Percentiles rank a stretch among this genome's conserved stretches.
Evolutionary conservation across 139 green algal genomes (phyloP).

Genomic region (Coelastrella sp.): DNA sequence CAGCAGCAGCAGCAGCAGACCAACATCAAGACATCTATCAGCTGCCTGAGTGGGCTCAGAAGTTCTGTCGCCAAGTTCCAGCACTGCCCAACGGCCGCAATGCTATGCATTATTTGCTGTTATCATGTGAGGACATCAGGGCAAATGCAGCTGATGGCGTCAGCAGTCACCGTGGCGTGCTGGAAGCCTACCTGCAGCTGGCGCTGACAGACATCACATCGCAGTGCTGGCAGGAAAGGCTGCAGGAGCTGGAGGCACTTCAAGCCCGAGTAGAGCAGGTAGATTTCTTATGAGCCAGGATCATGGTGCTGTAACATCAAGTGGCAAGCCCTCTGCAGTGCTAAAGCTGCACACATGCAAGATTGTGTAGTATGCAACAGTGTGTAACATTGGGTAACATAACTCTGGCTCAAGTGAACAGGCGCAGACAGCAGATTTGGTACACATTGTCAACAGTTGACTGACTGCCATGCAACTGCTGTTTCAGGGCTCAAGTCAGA

Average conservation of each 20-base stretch:
- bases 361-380: too few relatives aligned
- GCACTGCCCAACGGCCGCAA: not conserved
- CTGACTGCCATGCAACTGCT: not conserved
- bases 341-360: not conserved
- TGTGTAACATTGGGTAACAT: too few relatives aligned
- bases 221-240: not conserved
- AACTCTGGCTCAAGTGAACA: not conserved
- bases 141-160: not conserved
- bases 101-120: not conserved
- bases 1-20: not conserved
- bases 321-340: not conserved
- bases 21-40: not conserved
- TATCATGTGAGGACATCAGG: not conserved
- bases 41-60: not conserved
- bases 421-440: not conserved
- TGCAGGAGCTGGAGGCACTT: not conserved
- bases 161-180: not conserved
- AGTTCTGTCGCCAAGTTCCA: not conserved
- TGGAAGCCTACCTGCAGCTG: slow-evolving; percentile 27
- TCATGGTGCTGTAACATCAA: not conserved
- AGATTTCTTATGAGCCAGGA: too few relatives aligned
- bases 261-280: not conserved
- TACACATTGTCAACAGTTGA: too few relatives aligned
- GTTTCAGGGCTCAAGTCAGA: not conserved
- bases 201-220: not conserved